Base-by-base conservation (phyloP, 2,329 filamentous ascomycete genomes). In the Diaporthe sp. region DNA sequence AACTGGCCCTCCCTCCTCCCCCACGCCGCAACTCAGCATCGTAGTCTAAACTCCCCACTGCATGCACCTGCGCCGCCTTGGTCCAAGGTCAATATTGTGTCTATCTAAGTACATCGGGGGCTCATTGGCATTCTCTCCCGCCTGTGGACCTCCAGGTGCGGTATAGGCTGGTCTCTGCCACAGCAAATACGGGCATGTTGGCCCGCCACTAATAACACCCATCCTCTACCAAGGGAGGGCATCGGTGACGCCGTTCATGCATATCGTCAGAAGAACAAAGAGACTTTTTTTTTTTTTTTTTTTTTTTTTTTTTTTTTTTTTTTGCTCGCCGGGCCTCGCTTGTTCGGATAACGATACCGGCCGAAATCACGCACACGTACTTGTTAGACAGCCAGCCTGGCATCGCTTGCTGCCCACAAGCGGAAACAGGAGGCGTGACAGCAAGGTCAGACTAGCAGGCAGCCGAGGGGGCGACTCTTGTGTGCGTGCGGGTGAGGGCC, bases 181-280 rank as follows among this genome's bases (percentile, higher is more conserved):
- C 72, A 47, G 66, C 56, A 72, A 8, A 61, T 56, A 63, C 68
- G 71, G 72, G 74, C 70, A 71, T 75, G 74, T 35, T 74, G 35
- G 68, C 19, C 39, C 63, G 65, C 58, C 66, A 70, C 50, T 71
- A 75, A 63, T 47, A 63, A 73, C 53, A 70, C n/a, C 30, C 56
- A 47, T 7, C 27, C 42, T 63, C 58, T 63, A 50, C 22, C 56
- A 75, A 73, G 73, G 73, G 73, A 75, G 44, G 44, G n/a, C 32
- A 30, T 73, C 65, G 37, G 39, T 70, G 44, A 61, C 44, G 69
- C 42, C 69, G 30, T 71, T 51, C 17, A 51, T 59, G 58, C 39
- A 22, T 63, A 63, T 42, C 39, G 39, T n/a, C 42, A 63, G 56
- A 25, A 63, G 56, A 25, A 35, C 39, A 53, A 61, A 39, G 27